phyloP scores from a whole-genome alignment of 352 stramenopile species.

The Saprolegnia diclina region DNA sequence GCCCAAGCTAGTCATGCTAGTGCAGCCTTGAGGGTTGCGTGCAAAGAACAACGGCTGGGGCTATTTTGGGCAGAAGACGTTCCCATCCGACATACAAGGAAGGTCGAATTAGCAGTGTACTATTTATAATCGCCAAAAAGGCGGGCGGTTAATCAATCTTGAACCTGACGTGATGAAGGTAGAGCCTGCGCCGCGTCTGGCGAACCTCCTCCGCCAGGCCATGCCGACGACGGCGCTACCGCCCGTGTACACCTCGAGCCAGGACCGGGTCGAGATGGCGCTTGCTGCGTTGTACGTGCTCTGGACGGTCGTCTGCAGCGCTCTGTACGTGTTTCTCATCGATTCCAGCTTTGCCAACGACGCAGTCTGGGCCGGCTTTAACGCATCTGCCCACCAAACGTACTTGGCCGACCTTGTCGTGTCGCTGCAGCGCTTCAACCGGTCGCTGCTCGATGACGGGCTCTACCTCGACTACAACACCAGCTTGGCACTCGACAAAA shows the following conservation, averaged over 20 bases:
- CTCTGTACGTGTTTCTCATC: neutral
- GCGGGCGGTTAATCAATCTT: no score
- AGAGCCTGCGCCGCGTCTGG: neutral
- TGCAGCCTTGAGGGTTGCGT: no score
- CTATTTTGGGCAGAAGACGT: no score
- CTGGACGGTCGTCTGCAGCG: constrained; percentile 3
- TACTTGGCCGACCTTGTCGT: neutral
- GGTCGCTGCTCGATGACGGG: no score
- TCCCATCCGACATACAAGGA: no score
- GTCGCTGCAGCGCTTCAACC: neutral
- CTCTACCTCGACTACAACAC: no score
- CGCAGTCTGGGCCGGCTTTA: constrained; percentile 9
- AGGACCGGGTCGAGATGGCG: neutral
- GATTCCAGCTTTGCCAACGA: neutral
- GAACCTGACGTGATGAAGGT: neutral
- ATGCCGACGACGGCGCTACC: neutral
- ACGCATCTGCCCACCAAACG: neutral
- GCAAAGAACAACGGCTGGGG: no score
- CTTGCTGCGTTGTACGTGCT: constrained; percentile 5
- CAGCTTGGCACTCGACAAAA: no score
- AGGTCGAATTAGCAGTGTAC: no score
- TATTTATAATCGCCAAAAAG: no score
- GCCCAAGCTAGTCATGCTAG: no score
- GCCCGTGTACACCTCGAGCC: neutral
- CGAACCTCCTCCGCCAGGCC: constrained; percentile 5